These are phyloP conservation scores for Cryomyces minteri DNA, from an alignment of 495 filamentous ascomycete species.

Conservation along the genomic window DNA sequence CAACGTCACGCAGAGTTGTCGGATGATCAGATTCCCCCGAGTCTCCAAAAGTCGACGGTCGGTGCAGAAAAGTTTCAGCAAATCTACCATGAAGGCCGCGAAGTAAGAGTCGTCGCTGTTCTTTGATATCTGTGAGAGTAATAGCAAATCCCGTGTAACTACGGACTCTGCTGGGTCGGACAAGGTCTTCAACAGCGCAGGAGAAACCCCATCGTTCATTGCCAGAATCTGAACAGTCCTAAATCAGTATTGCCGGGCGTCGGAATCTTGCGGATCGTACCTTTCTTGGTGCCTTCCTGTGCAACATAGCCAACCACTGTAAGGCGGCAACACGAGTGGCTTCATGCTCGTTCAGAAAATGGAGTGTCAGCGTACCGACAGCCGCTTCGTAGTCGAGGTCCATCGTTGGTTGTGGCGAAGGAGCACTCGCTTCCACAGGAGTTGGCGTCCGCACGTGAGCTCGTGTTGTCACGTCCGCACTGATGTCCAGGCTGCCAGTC, in stretches of 20 bases:
- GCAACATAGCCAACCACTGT: slow-evolving; percentile 94
- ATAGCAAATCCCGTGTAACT: slow-evolving; percentile 84
- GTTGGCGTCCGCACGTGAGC: slow-evolving; percentile 19
- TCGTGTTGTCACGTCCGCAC: neutral
- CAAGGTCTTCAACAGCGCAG: slow-evolving; percentile 86
- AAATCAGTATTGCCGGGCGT: neutral
- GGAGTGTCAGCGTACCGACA: slow-evolving; percentile 83
- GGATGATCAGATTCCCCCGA: slow-evolving; percentile 87
- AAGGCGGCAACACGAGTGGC: slow-evolving; percentile 85
- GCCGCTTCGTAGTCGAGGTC: slow-evolving; percentile 94
- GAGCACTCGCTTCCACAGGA: slow-evolving; percentile 13
- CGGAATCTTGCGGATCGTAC: slow-evolving; percentile 22
- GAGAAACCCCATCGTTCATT: slow-evolving; percentile 94
- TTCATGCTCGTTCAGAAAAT: slow-evolving; percentile 94
- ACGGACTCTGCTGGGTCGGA: slow-evolving; percentile 93
- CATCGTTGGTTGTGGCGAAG: slow-evolving; percentile 26
- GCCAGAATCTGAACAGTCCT: slow-evolving; percentile 33
- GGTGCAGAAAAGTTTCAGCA: slow-evolving; percentile 87
- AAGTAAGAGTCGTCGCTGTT: slow-evolving; percentile 98
- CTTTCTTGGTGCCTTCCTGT: slow-evolving; percentile 83
- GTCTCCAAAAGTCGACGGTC: slow-evolving; percentile 82
- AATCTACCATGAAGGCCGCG: slow-evolving; percentile 91
- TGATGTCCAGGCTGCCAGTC: slow-evolving; percentile 3
- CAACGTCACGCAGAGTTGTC: slow-evolving; percentile 81
- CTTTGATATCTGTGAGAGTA: slow-evolving; percentile 86